Conservation (phyloP, 2,329 filamentous ascomycete species). For the Cercospora sesami region DNA sequence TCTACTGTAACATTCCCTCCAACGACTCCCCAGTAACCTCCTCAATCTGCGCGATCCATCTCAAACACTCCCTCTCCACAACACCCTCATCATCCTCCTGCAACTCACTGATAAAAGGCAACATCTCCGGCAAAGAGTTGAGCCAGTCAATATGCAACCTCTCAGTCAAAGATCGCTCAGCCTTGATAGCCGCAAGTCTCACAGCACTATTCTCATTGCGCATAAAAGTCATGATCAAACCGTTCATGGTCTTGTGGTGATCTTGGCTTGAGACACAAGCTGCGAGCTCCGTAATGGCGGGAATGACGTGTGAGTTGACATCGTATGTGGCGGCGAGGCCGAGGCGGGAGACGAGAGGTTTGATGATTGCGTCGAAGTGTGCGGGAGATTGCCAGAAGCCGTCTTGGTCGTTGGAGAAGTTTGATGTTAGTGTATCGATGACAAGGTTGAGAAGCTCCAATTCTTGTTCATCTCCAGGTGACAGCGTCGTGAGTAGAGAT, state of each 20-base stretch:
- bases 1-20: conserved; percentile 72
- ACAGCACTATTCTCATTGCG: conserved; percentile 70
- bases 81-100: conserved; percentile 95
- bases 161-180: conserved; percentile 69
- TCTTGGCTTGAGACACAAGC: conserved; percentile 78
- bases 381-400: conserved; percentile 92
- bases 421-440: conserved; percentile 69
- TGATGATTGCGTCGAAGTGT: conserved; percentile 74
- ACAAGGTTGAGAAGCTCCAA: conserved; percentile 68
- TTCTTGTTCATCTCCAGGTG: conserved; percentile 48
- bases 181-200: conserved; percentile 77
- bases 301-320: conserved; percentile 57
- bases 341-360: conserved; percentile 66
- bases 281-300: conserved; percentile 77
- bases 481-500: conserved; percentile 55
- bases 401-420: conserved; percentile 87
- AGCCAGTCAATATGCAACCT: conserved; percentile 91
- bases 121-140: conserved; percentile 85
- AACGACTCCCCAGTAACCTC: conserved; percentile 84
- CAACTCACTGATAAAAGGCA: conserved; percentile 92
- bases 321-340: conserved; percentile 48
- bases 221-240: conserved; percentile 72
- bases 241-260: conserved; percentile 88
- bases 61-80: conserved; percentile 84
- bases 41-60: conserved; percentile 90